phyloP scores from a whole-genome alignment of 176 grass and related monocot species.

The Rhynchospora breviuscula region DNA sequence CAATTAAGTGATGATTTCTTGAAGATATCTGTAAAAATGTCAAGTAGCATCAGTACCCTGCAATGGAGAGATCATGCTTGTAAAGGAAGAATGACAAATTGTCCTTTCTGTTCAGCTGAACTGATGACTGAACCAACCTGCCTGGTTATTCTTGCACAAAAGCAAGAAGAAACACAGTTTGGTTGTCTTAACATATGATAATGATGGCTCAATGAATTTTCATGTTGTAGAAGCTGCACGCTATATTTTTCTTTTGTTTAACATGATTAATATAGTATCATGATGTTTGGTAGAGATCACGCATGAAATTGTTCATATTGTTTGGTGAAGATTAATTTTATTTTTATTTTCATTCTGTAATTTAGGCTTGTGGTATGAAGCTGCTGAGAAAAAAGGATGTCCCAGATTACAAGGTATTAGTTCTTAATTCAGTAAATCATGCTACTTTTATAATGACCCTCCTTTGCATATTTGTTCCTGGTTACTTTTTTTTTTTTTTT shows the following conservation, averaged over 20 bases:
- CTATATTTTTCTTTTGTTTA: too few relatives aligned
- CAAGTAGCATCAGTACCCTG: background rate
- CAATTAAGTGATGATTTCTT: background rate
- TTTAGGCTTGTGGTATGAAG: conserved; percentile 87
- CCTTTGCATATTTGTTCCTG: conserved; percentile 20
- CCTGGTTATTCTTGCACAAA: background rate
- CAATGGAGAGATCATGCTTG: background rate
- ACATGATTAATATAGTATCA: background rate
- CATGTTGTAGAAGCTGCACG: background rate
- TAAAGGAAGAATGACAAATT: background rate
- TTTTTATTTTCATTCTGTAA: conserved; percentile 12
- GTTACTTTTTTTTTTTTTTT: background rate
- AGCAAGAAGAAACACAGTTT: background rate
- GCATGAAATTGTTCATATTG: background rate
- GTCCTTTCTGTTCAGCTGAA: background rate
- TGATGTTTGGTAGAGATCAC: background rate
- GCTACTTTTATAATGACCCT: background rate
- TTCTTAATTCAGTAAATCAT: background rate
- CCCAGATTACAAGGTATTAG: conserved; percentile 76
- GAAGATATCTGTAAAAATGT: background rate
- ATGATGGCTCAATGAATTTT: background rate
- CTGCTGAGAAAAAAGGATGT: conserved; percentile 83
- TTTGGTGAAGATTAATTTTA: background rate
- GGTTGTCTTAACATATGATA: background rate
- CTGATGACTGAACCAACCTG: background rate